A percentile compares a stretch with the other conserved stretches of the same genome.
phyloP scores from a whole-genome alignment of 78 protist genomes.

The Chrysochromulina parva region DNA sequence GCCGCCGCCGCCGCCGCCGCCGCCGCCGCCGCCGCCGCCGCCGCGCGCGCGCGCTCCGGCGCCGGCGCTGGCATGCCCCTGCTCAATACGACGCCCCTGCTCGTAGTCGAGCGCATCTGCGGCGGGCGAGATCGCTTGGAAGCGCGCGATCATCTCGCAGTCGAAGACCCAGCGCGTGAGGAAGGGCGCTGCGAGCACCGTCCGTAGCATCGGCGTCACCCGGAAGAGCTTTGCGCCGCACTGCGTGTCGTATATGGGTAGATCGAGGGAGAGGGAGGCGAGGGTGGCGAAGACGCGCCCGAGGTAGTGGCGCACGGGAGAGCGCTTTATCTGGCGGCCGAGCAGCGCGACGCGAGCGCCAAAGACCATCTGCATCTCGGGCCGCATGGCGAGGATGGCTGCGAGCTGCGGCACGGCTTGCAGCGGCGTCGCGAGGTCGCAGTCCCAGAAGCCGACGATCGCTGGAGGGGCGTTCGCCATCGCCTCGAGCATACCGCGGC shows the following conservation, averaged over 20 bases:
- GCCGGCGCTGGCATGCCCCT: no score
- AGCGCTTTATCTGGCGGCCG: background rate
- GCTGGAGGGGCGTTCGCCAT: background rate
- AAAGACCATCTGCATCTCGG: background rate
- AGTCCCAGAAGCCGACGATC: slow-evolving; percentile 9
- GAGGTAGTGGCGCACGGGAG: background rate
- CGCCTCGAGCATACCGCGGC: background rate
- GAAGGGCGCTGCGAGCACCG: background rate
- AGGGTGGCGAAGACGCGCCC: slow-evolving; percentile 17
- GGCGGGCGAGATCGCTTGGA: background rate
- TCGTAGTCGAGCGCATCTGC: no score
- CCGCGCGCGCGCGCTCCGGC: no score
- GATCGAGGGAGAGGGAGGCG: background rate
- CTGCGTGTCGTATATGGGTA: slow-evolving; percentile 11
- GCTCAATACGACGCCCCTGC: no score
- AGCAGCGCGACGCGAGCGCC: slow-evolving; percentile 21
- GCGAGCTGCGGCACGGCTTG: background rate
- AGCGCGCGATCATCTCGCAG: background rate
- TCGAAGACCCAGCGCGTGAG: slow-evolving; percentile 18
- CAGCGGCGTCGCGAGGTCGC: slow-evolving; percentile 19
- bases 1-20: no score
- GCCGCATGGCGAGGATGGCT: background rate
- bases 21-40: no score
- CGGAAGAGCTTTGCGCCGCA: slow-evolving; percentile 25
- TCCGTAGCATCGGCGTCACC: background rate